Percentiles rank a stretch among this genome's conserved stretches.
phyloP scores from a whole-genome alignment of 139 green algal genomes.

The Astrephomene gubernaculifera region DNA sequence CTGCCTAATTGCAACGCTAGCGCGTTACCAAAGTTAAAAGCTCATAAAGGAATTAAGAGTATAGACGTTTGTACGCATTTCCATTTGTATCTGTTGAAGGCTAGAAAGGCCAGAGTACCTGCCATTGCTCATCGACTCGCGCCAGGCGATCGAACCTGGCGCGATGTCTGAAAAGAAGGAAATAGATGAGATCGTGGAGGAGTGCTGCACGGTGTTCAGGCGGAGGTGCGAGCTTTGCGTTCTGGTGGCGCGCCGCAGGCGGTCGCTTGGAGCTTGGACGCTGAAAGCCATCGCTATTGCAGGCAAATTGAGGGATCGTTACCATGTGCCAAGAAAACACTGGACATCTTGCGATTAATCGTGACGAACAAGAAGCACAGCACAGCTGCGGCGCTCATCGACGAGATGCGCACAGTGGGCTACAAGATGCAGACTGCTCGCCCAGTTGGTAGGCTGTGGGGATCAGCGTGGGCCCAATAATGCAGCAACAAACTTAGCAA shows the following conservation, averaged over 20 bases:
- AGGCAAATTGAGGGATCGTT: constrained; percentile 75
- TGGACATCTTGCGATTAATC: constrained; percentile 82
- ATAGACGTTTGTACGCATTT: too few species aligned
- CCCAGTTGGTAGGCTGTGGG: constrained; percentile 70
- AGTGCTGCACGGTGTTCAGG: constrained; percentile 62
- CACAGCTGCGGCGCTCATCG: constrained; percentile 71
- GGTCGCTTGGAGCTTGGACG: background rate
- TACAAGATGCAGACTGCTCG: constrained; percentile 81
- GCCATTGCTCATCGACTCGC: too few species aligned
- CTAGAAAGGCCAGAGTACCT: too few species aligned
- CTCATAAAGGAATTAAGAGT: too few species aligned
- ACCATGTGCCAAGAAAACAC: constrained; percentile 78
- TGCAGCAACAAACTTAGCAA: too few species aligned
- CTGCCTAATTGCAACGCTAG: too few species aligned
- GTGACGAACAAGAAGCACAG: constrained; percentile 73
- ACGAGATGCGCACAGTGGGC: constrained; percentile 78
- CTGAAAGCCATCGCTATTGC: background rate
- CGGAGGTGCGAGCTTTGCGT: background rate
- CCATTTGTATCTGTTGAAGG: too few species aligned
- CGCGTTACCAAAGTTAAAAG: too few species aligned
- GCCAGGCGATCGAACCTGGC: too few species aligned
- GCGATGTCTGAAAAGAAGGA: constrained; percentile 41
- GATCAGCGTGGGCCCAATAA: too few species aligned
- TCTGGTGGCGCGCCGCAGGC: constrained; percentile 5
- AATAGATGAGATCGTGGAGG: constrained; percentile 66